Percentiles rank a stretch among this genome's conserved stretches.
These are phyloP conservation scores for Guyanaporus albipodus DNA, from an alignment of 768 basidiomycete genomes.

Conservation along the genomic window DNA sequence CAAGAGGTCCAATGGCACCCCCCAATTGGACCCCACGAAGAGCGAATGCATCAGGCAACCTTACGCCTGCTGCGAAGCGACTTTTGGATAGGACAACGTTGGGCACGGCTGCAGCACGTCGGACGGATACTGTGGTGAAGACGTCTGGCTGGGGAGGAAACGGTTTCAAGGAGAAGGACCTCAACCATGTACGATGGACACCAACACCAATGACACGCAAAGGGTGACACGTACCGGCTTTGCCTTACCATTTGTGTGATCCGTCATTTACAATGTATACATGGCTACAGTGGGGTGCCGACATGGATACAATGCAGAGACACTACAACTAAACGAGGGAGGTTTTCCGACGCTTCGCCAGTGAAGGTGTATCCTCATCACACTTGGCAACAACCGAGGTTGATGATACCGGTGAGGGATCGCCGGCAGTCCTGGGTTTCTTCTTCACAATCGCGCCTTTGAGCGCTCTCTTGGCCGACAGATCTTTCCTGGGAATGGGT, in stretches of 20 bases:
- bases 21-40: constrained; percentile 77
- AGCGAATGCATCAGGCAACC: constrained; percentile 63
- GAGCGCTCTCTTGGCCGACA: constrained; percentile 50
- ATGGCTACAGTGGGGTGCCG: constrained; percentile 7
- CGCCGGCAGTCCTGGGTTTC: constrained; percentile 43
- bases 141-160: constrained; percentile 53
- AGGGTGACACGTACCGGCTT: constrained; percentile 12
- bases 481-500: constrained; percentile 52
- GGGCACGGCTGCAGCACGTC: constrained; percentile 56
- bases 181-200: constrained; percentile 72
- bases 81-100: constrained; percentile 70
- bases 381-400: constrained; percentile 17
- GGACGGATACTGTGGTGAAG: constrained; percentile 66
- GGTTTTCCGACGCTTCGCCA: constrained; percentile 59
- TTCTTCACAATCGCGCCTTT: constrained; percentile 84
- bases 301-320: constrained; percentile 11
- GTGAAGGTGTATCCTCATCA: constrained; percentile 32
- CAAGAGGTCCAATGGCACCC: constrained; percentile 60
- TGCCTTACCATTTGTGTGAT: constrained; percentile 4
- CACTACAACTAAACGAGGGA: constrained; percentile 29
- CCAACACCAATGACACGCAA: constrained; percentile 57
- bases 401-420: constrained; percentile 16
- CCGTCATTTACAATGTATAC: constrained; percentile 5
- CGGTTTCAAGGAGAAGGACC: constrained; percentile 51
- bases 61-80: constrained; percentile 84